Conservation (phyloP, 177 flowering plant genomes). For the Telopea speciosissima region DNA sequence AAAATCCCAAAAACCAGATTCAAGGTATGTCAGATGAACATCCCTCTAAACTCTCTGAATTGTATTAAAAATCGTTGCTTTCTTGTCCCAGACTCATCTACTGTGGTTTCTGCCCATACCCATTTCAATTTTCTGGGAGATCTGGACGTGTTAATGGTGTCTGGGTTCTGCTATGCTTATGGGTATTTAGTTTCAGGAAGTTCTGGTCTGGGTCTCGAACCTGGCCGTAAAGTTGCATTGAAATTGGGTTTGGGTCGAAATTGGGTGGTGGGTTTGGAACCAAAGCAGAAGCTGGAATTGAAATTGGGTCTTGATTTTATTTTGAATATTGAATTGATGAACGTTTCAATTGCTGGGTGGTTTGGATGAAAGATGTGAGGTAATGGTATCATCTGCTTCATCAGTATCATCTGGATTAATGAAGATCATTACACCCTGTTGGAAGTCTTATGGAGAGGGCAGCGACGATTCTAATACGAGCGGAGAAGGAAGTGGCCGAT, state of each 20-base stretch:
- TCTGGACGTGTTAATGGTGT: conserved; percentile 43
- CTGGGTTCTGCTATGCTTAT: conserved; percentile 17
- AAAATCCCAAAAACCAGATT: conserved; percentile 35
- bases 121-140: conserved; percentile 12
- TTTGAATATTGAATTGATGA: conserved; percentile 14
- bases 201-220: conserved; percentile 16
- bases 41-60: conserved; percentile 23
- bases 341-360: conserved; percentile 32
- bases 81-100: conserved; percentile 10
- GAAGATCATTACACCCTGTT: conserved; percentile 61
- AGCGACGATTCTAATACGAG: conserved; percentile 36
- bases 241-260: conserved; percentile 16
- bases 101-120: conserved; percentile 5
- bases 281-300: conserved; percentile 14
- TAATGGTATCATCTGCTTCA: conserved; percentile 52
- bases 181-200: conserved; percentile 22
- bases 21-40: conserved; percentile 47
- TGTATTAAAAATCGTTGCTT: conserved; percentile 9
- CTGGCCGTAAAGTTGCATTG: conserved; percentile 14
- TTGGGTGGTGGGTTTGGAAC: conserved; percentile 17
- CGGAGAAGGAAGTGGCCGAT: conserved; percentile 40
- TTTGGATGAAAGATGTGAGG: conserved; percentile 36
- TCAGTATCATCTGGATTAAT: conserved; percentile 39
- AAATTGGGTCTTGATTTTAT: conserved; percentile 15
- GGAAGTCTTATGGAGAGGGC: conserved; percentile 53